Base-by-base conservation (phyloP, 352 stramenopile species). In the Phytophthora hibernalis region DNA sequence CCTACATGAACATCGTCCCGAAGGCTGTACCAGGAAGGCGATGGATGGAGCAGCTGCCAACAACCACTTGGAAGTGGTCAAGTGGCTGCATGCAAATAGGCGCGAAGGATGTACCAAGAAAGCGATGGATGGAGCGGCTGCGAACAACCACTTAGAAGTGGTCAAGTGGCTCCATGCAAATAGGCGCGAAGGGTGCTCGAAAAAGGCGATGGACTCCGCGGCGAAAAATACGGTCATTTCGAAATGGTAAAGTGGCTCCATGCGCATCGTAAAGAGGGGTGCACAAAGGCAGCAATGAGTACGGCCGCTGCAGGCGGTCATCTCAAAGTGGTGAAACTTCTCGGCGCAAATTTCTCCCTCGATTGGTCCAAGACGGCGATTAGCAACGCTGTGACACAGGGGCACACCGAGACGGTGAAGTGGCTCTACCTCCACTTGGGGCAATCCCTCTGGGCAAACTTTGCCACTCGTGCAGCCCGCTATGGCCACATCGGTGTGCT, bases 401-500 rank as follows among this genome's bases (percentile, higher is more conserved):
- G 56, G 0, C 60, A 63, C 5, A 31, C 71, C 1, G 42, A 72
- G 31, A 18, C 56, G 5, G 54, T 74, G 35, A 63, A 68, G 26
- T 74, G 61, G 42, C 51, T 77, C 5, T 28, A 72, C 11, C 42
- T 28, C 31, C 47, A 74, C 35, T 52, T 67, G 28, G 16, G 50
- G 1, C 56, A 74, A 30, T n/a, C 22, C 18, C 60, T 66, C 12
- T 42, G 28, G 0, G 0, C 15, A n/a, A 6, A 6, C 1, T 43
- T 47, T 62, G 58, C 38, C 21, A 21, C 54, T 12, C 18, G 15
- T 26, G 52, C 52, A 15, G 52, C 61, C 22, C 42, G 22, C 21
- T 54, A 42, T 12, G 64, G 51, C 30, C 11, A 65, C 16, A 51
- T 77, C 31, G n/a, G 26, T 11, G 20, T 76, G 5, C 54, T 74